Evolutionary conservation across 2,329 filamentous ascomycete species (phyloP), one percentile per base, ranked within the genome.

Genomic region (Cordyceps militaris): DNA sequence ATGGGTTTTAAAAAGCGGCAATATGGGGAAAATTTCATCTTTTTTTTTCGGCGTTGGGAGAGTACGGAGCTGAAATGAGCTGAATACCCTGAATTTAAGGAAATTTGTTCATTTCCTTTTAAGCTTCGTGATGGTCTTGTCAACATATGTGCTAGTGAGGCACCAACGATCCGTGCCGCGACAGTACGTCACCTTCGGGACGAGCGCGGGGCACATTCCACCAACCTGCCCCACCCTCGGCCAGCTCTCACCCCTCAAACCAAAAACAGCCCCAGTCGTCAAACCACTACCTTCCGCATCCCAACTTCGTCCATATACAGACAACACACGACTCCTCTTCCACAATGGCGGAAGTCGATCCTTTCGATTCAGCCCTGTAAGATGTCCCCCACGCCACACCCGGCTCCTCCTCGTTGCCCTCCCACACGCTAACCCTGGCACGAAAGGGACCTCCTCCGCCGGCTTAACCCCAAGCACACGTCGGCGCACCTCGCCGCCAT

Each of bases 381-480:
- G 85, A 56, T 2, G 24, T 24, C 16, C 60, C 44, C 50, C 53
- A 42, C 40, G 46, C 34, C 57, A 53, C 59, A 48, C 14, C 36
- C 14, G 21, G 19, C 10, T 23, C 13, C 28, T 1, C 51, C 19
- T 2, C 13, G 24, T 8, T 23, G 58, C 59, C 64, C 44, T 57
- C 30, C 48, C 28, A n/a, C 61, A 43, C 47, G 13, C 47, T 50
- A 9, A 19, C 38, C 38, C 38, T 21, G 14, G 7, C n/a, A 13
- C 7, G 11, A 11, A n/a, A 97, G 94, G 69, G 94, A 99, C 79
- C 92, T 99, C 71, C 93, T 99, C 74, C 93, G 94, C 67, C 94
- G 94, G 63, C 88, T 99, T 62, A 95, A 96, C 77, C 94, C 94
- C 44, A 95, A 95, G 72, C 85, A 94, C 75, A 97, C 93, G 57